Base-by-base conservation (phyloP, 805 yeast genomes). In the Cyberlindnera petersonii region DNA sequence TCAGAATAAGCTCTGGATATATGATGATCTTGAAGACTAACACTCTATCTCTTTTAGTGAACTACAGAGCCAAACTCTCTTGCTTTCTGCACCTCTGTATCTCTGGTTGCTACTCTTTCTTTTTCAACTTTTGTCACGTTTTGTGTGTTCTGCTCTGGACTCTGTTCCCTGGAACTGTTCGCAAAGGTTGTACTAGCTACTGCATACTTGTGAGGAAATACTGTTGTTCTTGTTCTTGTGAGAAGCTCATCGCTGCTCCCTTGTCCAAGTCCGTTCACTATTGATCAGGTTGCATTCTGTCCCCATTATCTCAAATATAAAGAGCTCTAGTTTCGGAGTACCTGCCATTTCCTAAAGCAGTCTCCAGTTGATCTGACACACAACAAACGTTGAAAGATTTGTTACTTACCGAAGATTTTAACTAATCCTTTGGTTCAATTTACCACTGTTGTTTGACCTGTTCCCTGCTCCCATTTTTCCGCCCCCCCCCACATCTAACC, bases 341-440 rank as follows among this genome's bases (percentile, higher is more conserved):
- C 14, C 6, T 24, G 6, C n/a, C 9, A 24, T 13, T 13, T 11
- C n/a, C n/a, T n/a, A n/a, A n/a, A n/a, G n/a, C n/a, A n/a, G n/a
- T n/a, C n/a, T n/a, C n/a, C n/a, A n/a, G n/a, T n/a, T n/a, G n/a
- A n/a, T n/a, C n/a, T n/a, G n/a, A n/a, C n/a, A 22, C 24, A 22
- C 11, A 8, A 20, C 20, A 16, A 15, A 34, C 30, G 30, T 34
- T 33, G 24, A 26, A 26, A 26, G 27, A 18, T 31, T n/a, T 18
- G 7, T 11, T n/a, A n/a, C 20, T 35, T 15, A 26, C 46, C 31
- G 52, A 53, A 55, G 57, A 48, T 55, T 52, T 55, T 55, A 46
- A 42, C 42, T 53, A 55, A 53, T 48, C 37, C 53, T 50, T 52
- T 47, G 44, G 48, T 40, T 31, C 22, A 8, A n/a, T 20, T 21